Conservation (phyloP, 2,329 filamentous ascomycete genomes). For the Cordyceps fumosorosea region DNA sequence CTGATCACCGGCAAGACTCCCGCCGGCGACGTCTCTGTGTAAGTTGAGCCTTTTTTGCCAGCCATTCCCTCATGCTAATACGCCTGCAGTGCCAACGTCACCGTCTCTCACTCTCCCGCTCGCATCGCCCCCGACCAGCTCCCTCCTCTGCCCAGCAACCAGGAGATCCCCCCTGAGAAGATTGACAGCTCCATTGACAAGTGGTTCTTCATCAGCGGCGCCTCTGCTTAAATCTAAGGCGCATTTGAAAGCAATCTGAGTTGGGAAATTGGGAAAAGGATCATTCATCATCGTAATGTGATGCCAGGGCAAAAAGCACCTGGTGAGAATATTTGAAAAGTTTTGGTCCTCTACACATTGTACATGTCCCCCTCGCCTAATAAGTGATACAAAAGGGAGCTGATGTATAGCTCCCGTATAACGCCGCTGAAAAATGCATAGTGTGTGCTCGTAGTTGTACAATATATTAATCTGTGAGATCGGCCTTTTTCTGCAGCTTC, state of each 20-base stretch:
- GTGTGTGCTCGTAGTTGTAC: constrained; percentile 16
- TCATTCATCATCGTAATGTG: not conserved
- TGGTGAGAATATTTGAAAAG: constrained; percentile 11
- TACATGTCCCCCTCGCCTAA: not conserved
- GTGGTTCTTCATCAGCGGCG: constrained; percentile 99
- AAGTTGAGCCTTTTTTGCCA: constrained; percentile 36
- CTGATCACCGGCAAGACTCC: constrained; percentile 85
- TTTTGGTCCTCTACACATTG: constrained; percentile 5
- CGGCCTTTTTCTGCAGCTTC: constrained; percentile 72
- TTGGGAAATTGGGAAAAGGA: not conserved
- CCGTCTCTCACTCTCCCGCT: constrained; percentile 65
- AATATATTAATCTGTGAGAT: constrained; percentile 49
- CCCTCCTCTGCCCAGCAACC: constrained; percentile 67
- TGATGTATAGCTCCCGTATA: constrained; percentile 14
- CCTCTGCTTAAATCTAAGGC: constrained; percentile 59
- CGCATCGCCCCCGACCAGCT: constrained; percentile 64
- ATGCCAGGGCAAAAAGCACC: not conserved
- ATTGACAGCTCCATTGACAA: constrained; percentile 98
- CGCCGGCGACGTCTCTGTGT: constrained; percentile 74
- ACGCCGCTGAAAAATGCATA: constrained; percentile 29
- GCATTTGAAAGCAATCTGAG: no score
- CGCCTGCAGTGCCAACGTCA: constrained; percentile 64
- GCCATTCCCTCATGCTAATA: constrained; percentile 23
- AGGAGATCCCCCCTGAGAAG: constrained; percentile 77
- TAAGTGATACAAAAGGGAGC: not conserved